These are phyloP conservation scores for Jatropha multifida DNA, from an alignment of 441 rosid genomes.

Conservation along the genomic window DNA sequence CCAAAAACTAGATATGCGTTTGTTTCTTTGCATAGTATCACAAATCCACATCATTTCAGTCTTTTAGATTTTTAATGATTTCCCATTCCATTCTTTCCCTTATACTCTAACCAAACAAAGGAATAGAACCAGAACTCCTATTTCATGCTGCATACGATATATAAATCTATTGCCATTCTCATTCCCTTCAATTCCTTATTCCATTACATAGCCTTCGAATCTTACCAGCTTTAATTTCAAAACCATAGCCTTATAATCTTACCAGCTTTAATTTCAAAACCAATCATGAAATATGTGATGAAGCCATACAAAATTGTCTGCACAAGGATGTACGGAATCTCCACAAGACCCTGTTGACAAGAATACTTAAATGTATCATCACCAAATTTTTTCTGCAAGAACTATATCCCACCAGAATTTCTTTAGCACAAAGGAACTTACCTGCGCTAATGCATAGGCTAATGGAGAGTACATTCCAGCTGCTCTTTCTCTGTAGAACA, in stretches of 20 bases:
- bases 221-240: slow-evolving; percentile 37
- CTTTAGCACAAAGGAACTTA: slow-evolving; percentile 12
- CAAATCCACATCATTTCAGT: no score
- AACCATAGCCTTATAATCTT: slow-evolving; percentile 29
- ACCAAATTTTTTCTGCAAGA: neutral
- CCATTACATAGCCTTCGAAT: neutral
- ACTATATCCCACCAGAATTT: slow-evolving; percentile 3
- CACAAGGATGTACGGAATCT: slow-evolving; percentile 69
- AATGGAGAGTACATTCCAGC: slow-evolving; percentile 85
- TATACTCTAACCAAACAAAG: no score
- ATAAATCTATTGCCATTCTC: no score
- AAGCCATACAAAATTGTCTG: slow-evolving; percentile 72
- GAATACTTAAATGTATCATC: slow-evolving; percentile 4
- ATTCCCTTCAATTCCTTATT: no score
- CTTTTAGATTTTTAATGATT: no score
- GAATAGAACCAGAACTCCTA: no score
- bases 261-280: slow-evolving; percentile 74
- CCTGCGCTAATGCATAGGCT: slow-evolving; percentile 85
- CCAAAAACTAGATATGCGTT: no score
- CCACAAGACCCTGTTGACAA: slow-evolving; percentile 70
- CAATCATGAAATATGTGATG: slow-evolving; percentile 83
- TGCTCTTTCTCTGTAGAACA: slow-evolving; percentile 87
- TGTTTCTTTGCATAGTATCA: no score
- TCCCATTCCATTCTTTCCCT: no score
- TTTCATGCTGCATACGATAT: no score